Base-by-base conservation (phyloP, 208 protist genomes). In the Borovskyia barvae region DNA sequence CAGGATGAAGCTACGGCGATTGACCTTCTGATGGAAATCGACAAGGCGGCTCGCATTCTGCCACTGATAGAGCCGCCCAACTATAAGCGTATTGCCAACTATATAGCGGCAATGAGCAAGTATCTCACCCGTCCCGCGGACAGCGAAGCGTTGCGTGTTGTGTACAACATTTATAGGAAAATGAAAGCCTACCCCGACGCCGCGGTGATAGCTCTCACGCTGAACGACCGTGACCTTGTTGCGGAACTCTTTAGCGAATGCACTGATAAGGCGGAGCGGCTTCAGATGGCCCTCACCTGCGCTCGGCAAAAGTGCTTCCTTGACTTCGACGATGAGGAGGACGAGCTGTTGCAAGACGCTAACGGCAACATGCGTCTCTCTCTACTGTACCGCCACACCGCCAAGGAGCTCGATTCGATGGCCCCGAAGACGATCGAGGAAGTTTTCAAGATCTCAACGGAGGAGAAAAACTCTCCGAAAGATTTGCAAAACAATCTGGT, bases 11-110 rank as follows among this genome's bases (percentile, higher is more conserved):
- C 97, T 20, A 97, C 99, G 15, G 98, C 98, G 8, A 95, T 98
- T 52, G 99, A 99, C 67, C 82, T 99, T n/a, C 65, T 99, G 19
- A 93, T 99, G 57, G 98, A 99, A 61, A 85, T 97, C 35, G 94
- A 98, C 57, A 67, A 92, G 43, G 72, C 99, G 3, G 62, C 80
- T 9, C 75, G 91, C 19, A 92, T 99, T 40, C 53, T 92, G 28
- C 59, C 72, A n/a, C 90, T 90, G 53, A 77, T 98, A 11, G 96
- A 98, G 54, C 87, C 90, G 32, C 74, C 90, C 20, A 99, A 98
- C 75, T 97, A 97, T 85, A 71, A 72, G 32, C 93, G 97, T 39
- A 97, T 99, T 22, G 97, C 95, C 39, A 72, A 77, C 30, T 99
- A 99, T 69, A 80, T 99, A 19, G 68, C 78, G 5, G 90, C 85